Conservation (phyloP, 1,284 basidiomycete genomes). For the Microbotryum lychnidis-dioicae region DNA sequence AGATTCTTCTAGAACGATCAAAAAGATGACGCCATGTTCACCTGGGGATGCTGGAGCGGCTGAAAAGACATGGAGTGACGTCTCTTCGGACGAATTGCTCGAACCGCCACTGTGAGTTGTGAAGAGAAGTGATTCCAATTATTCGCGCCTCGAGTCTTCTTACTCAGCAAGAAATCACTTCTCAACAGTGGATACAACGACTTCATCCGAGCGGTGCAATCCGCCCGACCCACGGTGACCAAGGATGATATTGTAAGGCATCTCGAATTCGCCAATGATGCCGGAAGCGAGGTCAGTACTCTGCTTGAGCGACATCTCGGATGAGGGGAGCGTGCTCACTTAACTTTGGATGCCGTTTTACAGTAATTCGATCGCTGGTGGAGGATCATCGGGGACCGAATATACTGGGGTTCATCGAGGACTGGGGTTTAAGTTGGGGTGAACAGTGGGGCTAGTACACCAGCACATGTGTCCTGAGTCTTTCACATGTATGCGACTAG, state of each 20-base stretch:
- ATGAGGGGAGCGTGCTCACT: too few species aligned
- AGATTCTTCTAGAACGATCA: conserved; percentile 49
- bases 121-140: too few species aligned
- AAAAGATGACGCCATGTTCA: conserved; percentile 76
- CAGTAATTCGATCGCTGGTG: not conserved
- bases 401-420: not conserved
- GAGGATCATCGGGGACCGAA: not conserved
- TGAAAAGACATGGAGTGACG: conserved; percentile 89
- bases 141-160: too few species aligned
- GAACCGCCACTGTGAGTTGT: conserved; percentile 66
- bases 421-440: too few species aligned
- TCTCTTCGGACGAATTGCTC: conserved; percentile 78
- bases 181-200: conserved; percentile 48
- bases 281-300: conserved; percentile 37
- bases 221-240: conserved; percentile 80
- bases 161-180: not conserved
- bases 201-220: conserved; percentile 75
- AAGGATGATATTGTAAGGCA: conserved; percentile 82
- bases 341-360: not conserved
- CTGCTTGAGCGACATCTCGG: too few species aligned
- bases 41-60: conserved; percentile 78
- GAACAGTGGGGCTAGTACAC: too few species aligned
- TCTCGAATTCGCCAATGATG: conserved; percentile 83
- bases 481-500: too few species aligned
- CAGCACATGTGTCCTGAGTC: too few species aligned